A percentile compares a stretch with the other conserved stretches of the same genome.
Evolutionary conservation across 768 basidiomycete species (phyloP).

Genomic region (Psilocybe sp.): DNA sequence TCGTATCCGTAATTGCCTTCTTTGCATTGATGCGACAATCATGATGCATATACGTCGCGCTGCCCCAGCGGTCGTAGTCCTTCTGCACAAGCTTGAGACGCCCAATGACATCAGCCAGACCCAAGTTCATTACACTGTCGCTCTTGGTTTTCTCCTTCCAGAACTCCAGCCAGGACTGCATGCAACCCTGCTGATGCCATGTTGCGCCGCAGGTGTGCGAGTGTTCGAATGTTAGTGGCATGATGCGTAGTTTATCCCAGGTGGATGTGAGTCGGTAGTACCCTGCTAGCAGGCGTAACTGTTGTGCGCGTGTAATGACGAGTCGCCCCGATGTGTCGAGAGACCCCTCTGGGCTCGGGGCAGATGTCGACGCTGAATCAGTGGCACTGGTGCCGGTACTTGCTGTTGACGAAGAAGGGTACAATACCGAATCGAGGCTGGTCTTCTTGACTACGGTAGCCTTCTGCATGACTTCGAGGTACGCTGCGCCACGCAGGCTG

Average conservation of each 20-base stretch:
- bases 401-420: slow-evolving; percentile 1
- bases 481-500: slow-evolving; percentile 59
- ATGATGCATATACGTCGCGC: slow-evolving; percentile 76
- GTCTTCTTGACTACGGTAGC: slow-evolving; percentile 40
- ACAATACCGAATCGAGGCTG: slow-evolving; percentile 24
- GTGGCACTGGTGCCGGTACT: background rate
- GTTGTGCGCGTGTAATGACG: slow-evolving; percentile 55
- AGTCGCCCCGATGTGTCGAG: slow-evolving; percentile 28
- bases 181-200: slow-evolving; percentile 73
- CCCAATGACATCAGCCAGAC: slow-evolving; percentile 66
- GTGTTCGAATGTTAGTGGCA: slow-evolving; percentile 64
- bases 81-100: slow-evolving; percentile 58
- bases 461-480: slow-evolving; percentile 73
- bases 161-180: slow-evolving; percentile 73
- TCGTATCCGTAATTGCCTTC: slow-evolving; percentile 50
- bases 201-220: slow-evolving; percentile 59
- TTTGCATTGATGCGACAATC: slow-evolving; percentile 64
- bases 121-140: slow-evolving; percentile 57
- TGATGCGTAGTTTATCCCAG: slow-evolving; percentile 62
- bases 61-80: slow-evolving; percentile 70
- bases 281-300: slow-evolving; percentile 63
- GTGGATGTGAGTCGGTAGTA: slow-evolving; percentile 64
- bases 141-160: slow-evolving; percentile 74
- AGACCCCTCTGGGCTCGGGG: slow-evolving; percentile 24
- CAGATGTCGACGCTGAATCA: slow-evolving; percentile 18